Conservation (phyloP, 345 rosid species). For the Hibiscus mutabilis region DNA sequence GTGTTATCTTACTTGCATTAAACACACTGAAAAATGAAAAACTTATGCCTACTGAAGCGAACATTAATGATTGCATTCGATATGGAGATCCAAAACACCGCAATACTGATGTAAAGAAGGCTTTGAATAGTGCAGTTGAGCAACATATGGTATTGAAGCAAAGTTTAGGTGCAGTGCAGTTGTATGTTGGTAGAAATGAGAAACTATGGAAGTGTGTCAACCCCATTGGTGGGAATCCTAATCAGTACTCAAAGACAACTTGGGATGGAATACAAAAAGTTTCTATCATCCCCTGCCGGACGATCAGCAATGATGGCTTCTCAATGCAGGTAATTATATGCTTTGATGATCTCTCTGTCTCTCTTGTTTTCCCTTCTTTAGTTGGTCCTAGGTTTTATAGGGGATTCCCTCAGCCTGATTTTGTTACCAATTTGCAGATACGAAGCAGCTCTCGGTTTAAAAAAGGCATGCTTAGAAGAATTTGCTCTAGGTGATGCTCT, state of each 20-base stretch:
- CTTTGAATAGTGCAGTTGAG: conserved; percentile 59
- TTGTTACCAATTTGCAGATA: conserved; percentile 39
- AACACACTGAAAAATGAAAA: conserved; percentile 63
- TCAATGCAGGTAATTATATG: conserved; percentile 50
- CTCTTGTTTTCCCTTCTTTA: neutral
- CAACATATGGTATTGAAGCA: conserved; percentile 57
- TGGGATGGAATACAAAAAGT: conserved; percentile 61
- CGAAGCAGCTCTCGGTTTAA: conserved; percentile 65
- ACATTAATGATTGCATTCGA: conserved; percentile 66
- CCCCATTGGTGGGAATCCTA: conserved; percentile 56
- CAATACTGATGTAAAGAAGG: conserved; percentile 56
- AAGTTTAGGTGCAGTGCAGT: conserved; percentile 44
- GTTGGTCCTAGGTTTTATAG: neutral
- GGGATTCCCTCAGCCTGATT: neutral
- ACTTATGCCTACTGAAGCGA: conserved; percentile 66
- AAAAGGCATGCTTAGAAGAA: conserved; percentile 50
- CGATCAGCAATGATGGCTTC: conserved; percentile 47
- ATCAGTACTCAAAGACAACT: conserved; percentile 40
- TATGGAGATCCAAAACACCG: conserved; percentile 61
- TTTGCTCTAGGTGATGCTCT: conserved; percentile 55
- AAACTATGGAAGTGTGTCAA: conserved; percentile 76
- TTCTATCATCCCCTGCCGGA: conserved; percentile 49
- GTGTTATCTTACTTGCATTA: conserved; percentile 66
- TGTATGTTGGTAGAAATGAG: conserved; percentile 63
- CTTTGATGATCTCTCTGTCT: neutral